Evolutionary conservation across 2,329 filamentous ascomycete species (phyloP).

Genomic region (Fusarium sp.): DNA sequence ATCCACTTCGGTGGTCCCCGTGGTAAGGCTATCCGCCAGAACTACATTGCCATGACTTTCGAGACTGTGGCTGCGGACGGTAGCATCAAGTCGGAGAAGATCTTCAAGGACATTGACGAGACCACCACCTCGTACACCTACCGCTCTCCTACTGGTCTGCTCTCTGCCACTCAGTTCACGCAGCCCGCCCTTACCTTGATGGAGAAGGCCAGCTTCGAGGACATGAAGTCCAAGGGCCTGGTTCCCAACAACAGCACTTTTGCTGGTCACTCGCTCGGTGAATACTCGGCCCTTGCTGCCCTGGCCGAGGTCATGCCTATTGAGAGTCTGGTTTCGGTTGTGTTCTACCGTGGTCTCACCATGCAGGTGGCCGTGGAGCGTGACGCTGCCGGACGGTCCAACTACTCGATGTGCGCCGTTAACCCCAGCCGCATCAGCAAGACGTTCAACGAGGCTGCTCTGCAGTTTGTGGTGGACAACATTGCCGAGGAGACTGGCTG

Average conservation of each 20-base stretch:
- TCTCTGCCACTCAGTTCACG: constrained; percentile 98
- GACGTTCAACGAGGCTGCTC: constrained; percentile 97
- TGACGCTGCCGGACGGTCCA: constrained; percentile 90
- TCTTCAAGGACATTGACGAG: constrained; percentile 98
- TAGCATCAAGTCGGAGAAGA: constrained; percentile 96
- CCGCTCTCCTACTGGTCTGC: constrained; percentile 90
- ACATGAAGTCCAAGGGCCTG: constrained; percentile 97
- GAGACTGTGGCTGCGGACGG: constrained; percentile 96
- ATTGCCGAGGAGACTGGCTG: constrained; percentile 94
- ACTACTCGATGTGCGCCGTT: constrained; percentile 99
- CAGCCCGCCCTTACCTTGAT: constrained; percentile 97
- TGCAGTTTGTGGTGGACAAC: constrained; percentile 97
- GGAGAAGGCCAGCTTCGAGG: constrained; percentile 99
- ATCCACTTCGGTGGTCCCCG: constrained; percentile 97
- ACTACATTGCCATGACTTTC: constrained; percentile 99
- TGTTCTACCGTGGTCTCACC: constrained; percentile 98
- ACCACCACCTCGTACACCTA: constrained; percentile 96
- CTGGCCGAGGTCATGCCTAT: constrained; percentile 99
- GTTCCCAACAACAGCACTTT: constrained; percentile 97
- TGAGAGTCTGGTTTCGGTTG: constrained; percentile 95
- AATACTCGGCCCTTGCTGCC: constrained; percentile 96
- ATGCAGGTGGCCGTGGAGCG: constrained; percentile 99
- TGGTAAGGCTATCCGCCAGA: constrained; percentile 96
- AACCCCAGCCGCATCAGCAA: constrained; percentile 98
- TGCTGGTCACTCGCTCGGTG: constrained; percentile 95